Conservation (phyloP, 306 rosid species). For the barrel medic (Medicago truncatula) region MtrunA17r5.0-ANR NC_053048.1:46767501-46768000, state of each 20-base stretch:
- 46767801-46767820: too few species aligned
- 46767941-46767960: too few species aligned
- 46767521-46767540: slow-evolving; percentile 81
- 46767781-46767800: too few species aligned
- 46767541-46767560: slow-evolving; percentile 69
- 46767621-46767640: slow-evolving; percentile 68
- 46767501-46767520: background rate
- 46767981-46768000: too few species aligned
- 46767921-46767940: too few species aligned
- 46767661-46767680: slow-evolving; percentile 60
- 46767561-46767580: slow-evolving; percentile 78
- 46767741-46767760: too few species aligned
- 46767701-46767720: background rate
- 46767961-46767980: too few species aligned
- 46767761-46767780: too few species aligned
- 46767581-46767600: slow-evolving; percentile 39
- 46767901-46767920: too few species aligned
- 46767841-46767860: too few species aligned
- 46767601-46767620: slow-evolving; percentile 74
- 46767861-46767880: background rate
- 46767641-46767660: slow-evolving; percentile 64
- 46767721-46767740: background rate
- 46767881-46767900: background rate
- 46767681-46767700: slow-evolving; percentile 17
- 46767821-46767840: too few species aligned